Base-by-base conservation (phyloP, 1,284 basidiomycete genomes). In the Ustilago crameri region DNA sequence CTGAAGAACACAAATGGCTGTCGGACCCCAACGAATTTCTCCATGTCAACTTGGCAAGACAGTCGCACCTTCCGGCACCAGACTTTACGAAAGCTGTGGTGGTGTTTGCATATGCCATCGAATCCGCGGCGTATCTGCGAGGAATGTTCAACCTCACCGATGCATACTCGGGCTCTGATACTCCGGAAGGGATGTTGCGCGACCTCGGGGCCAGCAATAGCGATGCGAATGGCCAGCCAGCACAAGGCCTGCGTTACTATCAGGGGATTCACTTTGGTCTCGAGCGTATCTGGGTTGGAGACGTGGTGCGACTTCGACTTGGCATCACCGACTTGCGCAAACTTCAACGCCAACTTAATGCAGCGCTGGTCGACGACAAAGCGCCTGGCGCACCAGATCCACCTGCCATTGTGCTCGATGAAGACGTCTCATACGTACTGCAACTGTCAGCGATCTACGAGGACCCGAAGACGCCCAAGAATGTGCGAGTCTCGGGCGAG, bases 261-360 rank as follows among this genome's bases (percentile, higher is more conserved):
- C 76, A 76, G 41, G 78, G 78, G 20, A 46, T 75, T 34, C 63
- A 68, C 35, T 56, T 76, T 18, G 78, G 78, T 9, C 47, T 58
- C 5, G 78, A 80, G 51, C 52, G 76, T 0, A 63, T 80, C 22
- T 80, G 78, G 78, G 74, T 72, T 1, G 78, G 76, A 30, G 78
- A 80, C 18, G 55, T 77, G 43, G 76, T 80, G 15, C 58, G 78
- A 14, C 63, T 80, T 9, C 42, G 50, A 22, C 54, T 80, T 9
- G 38, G 48, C 5, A 42, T 9, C 7, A 50, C 15, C 24, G 72
- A 80, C n/a, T 40, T 78, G 24, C 56, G 61, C 27, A 62, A 51
- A 53, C 63, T 75, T 24, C 52, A 65, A 23, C 51, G 51, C 18
- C 57, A 70, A 38, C 56, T 78, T 50, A 72, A 77, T 40, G 27